phyloP scores from a whole-genome alignment of 176 grass and related monocot genomes.

The Eragrostis curvula region DNA sequence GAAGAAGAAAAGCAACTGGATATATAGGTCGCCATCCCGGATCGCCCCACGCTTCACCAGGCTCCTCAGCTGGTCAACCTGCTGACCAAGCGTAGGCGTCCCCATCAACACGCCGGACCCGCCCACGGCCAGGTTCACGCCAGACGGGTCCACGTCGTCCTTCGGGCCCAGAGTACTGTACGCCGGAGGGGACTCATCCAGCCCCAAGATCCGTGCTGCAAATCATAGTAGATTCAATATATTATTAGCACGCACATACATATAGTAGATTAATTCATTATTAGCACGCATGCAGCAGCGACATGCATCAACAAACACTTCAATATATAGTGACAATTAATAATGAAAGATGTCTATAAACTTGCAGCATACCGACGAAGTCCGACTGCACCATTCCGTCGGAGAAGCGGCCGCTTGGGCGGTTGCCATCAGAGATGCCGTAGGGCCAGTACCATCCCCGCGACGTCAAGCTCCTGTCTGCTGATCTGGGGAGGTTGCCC shows the following conservation, averaged over 20 bases:
- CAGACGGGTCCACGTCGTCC: not conserved
- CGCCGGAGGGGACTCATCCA: not conserved
- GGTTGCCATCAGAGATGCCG: not conserved
- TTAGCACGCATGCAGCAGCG: too few relatives aligned
- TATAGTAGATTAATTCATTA: too few relatives aligned
- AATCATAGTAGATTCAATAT: too few relatives aligned
- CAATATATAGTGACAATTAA: too few relatives aligned
- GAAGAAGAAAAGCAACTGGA: too few relatives aligned
- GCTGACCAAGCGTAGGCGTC: not conserved
- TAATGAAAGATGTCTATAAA: too few relatives aligned
- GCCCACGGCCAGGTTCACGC: not conserved
- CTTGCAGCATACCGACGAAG: not conserved
- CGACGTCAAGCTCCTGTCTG: too few relatives aligned
- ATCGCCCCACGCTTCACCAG: not conserved
- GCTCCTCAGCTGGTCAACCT: not conserved
- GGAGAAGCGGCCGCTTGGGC: not conserved
- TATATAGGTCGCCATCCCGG: not conserved
- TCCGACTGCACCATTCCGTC: not conserved
- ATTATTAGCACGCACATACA: too few relatives aligned
- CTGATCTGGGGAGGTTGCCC: not conserved
- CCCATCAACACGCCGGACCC: not conserved
- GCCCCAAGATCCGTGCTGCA: not conserved
- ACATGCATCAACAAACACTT: too few relatives aligned
- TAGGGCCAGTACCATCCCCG: conserved; percentile 1
- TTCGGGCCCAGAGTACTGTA: not conserved